phyloP scores from a whole-genome alignment of 2,329 filamentous ascomycete species.

The Cercospora sp. region DNA sequence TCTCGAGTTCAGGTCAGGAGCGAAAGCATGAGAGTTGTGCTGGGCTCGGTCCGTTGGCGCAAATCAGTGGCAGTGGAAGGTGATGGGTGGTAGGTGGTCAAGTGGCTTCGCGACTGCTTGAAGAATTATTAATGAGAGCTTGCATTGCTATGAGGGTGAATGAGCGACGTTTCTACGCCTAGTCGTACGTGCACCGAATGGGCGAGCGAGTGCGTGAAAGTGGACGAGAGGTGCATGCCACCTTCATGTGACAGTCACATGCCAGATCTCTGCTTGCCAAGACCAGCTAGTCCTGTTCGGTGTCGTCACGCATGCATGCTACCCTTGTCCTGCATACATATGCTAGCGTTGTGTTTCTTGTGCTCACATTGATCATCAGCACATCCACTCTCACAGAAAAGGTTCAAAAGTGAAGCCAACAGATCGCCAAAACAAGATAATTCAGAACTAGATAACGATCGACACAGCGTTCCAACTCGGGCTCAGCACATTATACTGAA shows the following conservation, averaged over 20 bases:
- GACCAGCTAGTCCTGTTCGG: background rate
- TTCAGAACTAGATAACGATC: slow-evolving; percentile 17
- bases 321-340: background rate
- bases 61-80: background rate
- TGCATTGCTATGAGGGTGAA: background rate
- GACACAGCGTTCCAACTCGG: slow-evolving; percentile 25
- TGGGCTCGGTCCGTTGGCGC: background rate
- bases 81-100: background rate
- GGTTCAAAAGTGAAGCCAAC: background rate
- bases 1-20: background rate
- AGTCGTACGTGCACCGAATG: background rate
- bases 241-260: background rate
- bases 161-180: background rate
- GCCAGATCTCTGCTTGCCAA: background rate
- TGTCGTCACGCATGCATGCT: background rate
- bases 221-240: background rate
- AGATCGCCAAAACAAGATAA: background rate
- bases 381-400: background rate
- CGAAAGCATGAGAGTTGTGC: background rate
- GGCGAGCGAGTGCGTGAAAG: background rate
- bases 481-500: slow-evolving; percentile 23
- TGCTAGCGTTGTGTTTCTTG: background rate
- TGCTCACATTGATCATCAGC: background rate
- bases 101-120: background rate
- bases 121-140: background rate